Base-by-base conservation (phyloP, 169 alveolate genomes). In the Babesia microti region DNA sequence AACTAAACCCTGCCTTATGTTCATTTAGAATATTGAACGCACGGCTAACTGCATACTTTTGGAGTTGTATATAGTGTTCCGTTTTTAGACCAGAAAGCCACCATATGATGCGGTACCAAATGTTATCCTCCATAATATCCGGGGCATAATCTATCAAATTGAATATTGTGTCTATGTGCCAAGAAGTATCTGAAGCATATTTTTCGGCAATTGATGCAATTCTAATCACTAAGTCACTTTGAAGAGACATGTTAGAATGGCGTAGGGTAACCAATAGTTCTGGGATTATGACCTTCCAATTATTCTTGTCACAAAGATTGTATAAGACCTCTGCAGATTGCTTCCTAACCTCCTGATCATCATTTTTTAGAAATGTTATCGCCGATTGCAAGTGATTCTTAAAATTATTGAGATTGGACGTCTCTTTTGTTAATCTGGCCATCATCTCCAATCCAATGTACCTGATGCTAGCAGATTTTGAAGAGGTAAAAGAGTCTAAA, bases 111-210 rank as follows among this genome's bases (percentile, higher is more conserved):
- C 90, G 59, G 30, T 60, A 78, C 78, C 91, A 83, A 17, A 80
- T 83, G 41, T 88, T 92, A 15, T 84, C 88, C 24, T 84, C 65
- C 0, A 86, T 91, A 47, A 59, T 78, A 56, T 86, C 93, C 24
- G 93, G 95, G 1, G 96, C 88, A 43, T 72, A 81, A 41, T 81
- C 85, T 22, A 90, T 79, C 57, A 92, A 67, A 57, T 86, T 88
- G 27, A 90, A 85, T 35, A 91, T 76, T 4, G 87, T 87, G 71
- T 92, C 97, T 19, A 89, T 79, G 52, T 89, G 90, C 89, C 94
- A 87, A 26, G 84, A 65, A 37, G 83, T 63, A 30, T 84, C 87
- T 4, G 89, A 86, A 11, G 93, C 92, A 51, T 58, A 83, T 24
- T 78, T 82, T 54, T 89, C 96, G 11, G 94, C 82, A 17, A 87